Evolutionary conservation across 345 rosid genomes (phyloP).

Genomic region (Populus ilicifolia): DNA sequence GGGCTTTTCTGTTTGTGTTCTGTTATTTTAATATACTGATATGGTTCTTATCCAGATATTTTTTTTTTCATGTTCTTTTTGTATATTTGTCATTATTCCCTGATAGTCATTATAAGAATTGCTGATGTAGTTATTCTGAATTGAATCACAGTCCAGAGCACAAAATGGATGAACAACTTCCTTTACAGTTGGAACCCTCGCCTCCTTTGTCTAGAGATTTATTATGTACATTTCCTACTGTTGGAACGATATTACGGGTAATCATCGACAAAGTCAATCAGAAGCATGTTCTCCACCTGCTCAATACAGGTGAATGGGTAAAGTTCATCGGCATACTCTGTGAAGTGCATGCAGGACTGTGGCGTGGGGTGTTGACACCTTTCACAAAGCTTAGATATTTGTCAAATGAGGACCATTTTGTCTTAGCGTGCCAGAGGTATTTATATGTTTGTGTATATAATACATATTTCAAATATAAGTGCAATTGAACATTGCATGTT

Average conservation of each 20-base stretch:
- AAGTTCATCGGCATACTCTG: conserved; percentile 48
- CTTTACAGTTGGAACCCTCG: conserved; percentile 45
- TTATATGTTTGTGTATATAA: background rate
- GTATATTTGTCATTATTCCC: too few relatives aligned
- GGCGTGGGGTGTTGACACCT: conserved; percentile 52
- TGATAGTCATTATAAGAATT: too few relatives aligned
- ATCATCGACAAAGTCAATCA: conserved; percentile 28
- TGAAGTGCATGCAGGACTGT: conserved; percentile 57
- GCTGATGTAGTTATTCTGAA: too few relatives aligned
- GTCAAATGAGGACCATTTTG: conserved; percentile 34
- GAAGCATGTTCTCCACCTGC: conserved; percentile 35
- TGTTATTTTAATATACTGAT: background rate
- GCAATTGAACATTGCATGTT: background rate
- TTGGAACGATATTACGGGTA: conserved; percentile 72
- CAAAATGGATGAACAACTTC: conserved; percentile 45
- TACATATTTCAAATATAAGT: too few relatives aligned
- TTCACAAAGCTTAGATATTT: conserved; percentile 44
- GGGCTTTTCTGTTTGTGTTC: background rate
- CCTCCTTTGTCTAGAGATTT: conserved; percentile 53
- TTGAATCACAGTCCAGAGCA: conserved; percentile 40
- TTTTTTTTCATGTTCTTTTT: too few relatives aligned
- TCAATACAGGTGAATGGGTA: conserved; percentile 60
- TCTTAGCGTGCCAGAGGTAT: conserved; percentile 51
- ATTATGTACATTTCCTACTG: conserved; percentile 58
- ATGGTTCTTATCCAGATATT: too few relatives aligned